Evolutionary conservation across 176 grass and related monocot species (phyloP), one percentile per base, ranked within the genome.

Genomic region (Pontederia crassipes): DNA sequence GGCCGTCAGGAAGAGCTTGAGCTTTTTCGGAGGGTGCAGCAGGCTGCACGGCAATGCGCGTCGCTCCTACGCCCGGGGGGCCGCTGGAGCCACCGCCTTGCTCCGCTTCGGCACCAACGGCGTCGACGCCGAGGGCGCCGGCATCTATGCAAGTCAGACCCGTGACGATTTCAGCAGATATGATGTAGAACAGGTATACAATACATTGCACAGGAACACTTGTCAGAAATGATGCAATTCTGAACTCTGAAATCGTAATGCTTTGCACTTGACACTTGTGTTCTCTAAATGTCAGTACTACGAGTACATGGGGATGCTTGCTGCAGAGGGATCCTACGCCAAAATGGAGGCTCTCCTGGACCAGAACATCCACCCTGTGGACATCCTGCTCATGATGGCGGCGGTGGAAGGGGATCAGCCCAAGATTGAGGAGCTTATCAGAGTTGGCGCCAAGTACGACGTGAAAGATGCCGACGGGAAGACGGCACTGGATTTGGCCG

Each of bases 101-200:
- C 50, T 65, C 46, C 46, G 62, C 18, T 65, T 65, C 62, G 62
- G 62, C 11, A 52, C 20, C 65, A 67, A 8, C 12, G 64, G 64
- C 13, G 49, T 67, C 49, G 65, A 55, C 65, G 65, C 65, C 50
- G 51, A 55, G 65, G 65, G 65, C 9, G 50, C 65, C 50, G 65
- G 65, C 26, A 68, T 68, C 51, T 46, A 55, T 13, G 51, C 28
- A 16, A 68, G 65, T 51, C 65, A 55, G 14, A 45, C 65, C 12
- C 28, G 65, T 8, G 50, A 68, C 12, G 28, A 68, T 55, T 68
- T 68, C 49, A 17, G 28, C 65, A 27, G 50, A 20, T 28, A 68
- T 15, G 65, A 68, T 45, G 65, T 68, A 13, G 65, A 68, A 45
- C 65, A 68, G 65, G 50, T 68, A 16, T 24, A 10, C 1, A 24